Evolutionary conservation across 2,329 filamentous ascomycete species (phyloP).

Genomic region (Botryotinia narcissicola): DNA sequence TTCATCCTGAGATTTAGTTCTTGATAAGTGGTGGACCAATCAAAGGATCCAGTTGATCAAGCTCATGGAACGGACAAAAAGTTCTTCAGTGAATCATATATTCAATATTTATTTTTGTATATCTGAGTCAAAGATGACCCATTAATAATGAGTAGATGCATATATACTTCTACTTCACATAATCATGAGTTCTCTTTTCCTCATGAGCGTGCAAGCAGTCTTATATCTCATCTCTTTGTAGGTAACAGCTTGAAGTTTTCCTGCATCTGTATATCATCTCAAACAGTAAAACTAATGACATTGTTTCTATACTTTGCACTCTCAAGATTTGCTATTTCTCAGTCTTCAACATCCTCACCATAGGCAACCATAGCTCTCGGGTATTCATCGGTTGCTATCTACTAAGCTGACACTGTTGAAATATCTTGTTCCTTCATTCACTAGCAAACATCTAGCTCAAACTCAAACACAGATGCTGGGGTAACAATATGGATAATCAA

Average conservation of each 20-base stretch:
- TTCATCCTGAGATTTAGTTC: neutral
- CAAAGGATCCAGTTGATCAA: neutral
- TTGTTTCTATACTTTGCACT: neutral
- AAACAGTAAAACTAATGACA: neutral
- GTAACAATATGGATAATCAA: accelerated
- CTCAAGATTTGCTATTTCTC: neutral
- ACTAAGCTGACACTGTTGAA: neutral
- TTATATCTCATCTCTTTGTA: neutral
- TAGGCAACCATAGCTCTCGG: neutral
- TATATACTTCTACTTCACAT: neutral
- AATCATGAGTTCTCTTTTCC: neutral
- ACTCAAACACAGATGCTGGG: neutral
- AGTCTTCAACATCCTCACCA: neutral
- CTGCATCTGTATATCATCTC: neutral
- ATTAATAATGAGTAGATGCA: neutral
- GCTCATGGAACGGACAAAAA: neutral
- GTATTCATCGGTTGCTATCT: neutral
- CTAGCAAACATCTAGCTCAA: neutral
- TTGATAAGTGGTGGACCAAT: neutral
- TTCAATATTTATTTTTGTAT: too few species aligned
- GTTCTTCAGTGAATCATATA: neutral
- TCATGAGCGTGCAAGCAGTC: too few species aligned
- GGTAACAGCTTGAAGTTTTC: neutral
- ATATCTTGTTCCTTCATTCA: neutral
- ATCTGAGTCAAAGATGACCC: too few species aligned